Evolutionary conservation across 208 protist species (phyloP).

Genomic region (Leishmania braziliensis): DNA sequence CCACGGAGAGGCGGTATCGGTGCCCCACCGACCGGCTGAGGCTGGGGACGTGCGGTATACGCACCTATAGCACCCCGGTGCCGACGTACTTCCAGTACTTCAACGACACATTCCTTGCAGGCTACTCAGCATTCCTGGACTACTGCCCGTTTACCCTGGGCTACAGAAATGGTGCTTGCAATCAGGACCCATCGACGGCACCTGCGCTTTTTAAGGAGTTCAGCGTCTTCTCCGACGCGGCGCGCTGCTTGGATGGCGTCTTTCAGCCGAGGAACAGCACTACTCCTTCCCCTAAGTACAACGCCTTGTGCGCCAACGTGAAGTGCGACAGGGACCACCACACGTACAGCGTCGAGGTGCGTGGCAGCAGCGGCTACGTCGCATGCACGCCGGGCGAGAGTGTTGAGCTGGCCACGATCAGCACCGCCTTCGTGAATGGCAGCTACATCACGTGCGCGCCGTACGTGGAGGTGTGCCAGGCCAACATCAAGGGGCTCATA

Average conservation of each 20-base stretch:
- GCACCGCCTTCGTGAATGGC: not conserved
- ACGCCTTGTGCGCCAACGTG: constrained; percentile 1
- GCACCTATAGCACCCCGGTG: too few species aligned
- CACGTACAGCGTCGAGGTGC: not conserved
- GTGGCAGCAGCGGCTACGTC: not conserved
- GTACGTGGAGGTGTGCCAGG: not conserved
- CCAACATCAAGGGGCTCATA: not conserved
- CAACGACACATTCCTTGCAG: constrained; percentile 33
- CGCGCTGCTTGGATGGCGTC: not conserved
- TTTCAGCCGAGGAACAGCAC: not conserved
- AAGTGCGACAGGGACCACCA: not conserved
- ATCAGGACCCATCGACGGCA: not conserved
- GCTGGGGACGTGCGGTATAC: too few species aligned
- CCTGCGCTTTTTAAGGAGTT: not conserved
- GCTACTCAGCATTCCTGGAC: not conserved
- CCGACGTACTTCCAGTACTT: constrained; percentile 39
- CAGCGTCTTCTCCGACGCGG: constrained; percentile 3
- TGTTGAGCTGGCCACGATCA: not conserved
- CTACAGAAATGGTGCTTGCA: not conserved
- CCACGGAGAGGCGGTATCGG: not conserved
- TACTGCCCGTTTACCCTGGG: not conserved
- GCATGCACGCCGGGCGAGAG: not conserved
- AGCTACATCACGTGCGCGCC: not conserved
- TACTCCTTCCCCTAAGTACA: not conserved
- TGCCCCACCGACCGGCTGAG: not conserved